Evolutionary conservation across 164 flowering plant genomes (phyloP), one percentile per base, ranked within the genome.

Genomic region (Umbilicus rupestris): DNA sequence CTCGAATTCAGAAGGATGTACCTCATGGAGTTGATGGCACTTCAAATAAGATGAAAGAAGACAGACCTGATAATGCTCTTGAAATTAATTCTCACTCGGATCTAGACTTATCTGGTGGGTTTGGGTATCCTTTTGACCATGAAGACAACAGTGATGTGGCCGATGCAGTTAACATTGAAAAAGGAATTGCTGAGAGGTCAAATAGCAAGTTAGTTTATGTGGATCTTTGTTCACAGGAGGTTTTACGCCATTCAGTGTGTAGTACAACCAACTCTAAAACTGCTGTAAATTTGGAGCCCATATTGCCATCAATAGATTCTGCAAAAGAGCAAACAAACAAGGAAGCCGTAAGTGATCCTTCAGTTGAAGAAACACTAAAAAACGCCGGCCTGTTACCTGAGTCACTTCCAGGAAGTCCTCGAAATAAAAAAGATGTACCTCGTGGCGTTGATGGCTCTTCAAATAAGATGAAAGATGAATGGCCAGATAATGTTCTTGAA

Each of bases 161-260:
- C 11, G 98, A 94, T 86, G 96, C 98, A 7, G 69, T 84, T 72
- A 94, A 94, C 68, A 80, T 94, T 72, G 98, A 93, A 73, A 90
- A 78, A 73, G 85, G 74, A 70, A 75, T 89, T 70, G 93, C 86
- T 65, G 80, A 85, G 67, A 82, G 75, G 73, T 88, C 98, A 74
- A 90, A 75, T 66, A 87, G 92, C 84, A 93, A 90, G 76, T 74
- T 86, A 31, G 98, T 90, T 2, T 93, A 93, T 68, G 63, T 86
- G 65, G 90, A 93, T 74, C 81, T 93, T 30, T 90, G 97, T 72
- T 81, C 98, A 33, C 98, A 86, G 72, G 87, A 84, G 71, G 65
- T 93, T 52, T 73, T 73, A 59, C 89, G 80, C 62, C 81, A 71
- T 71, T 70, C 78, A 33, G 79, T 74, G 57, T 71, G 67, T 31